Evolutionary conservation across 2,329 filamentous ascomycete genomes (phyloP), one percentile per base, ranked within the genome.

Genomic region (Aspergillus melleus): DNA sequence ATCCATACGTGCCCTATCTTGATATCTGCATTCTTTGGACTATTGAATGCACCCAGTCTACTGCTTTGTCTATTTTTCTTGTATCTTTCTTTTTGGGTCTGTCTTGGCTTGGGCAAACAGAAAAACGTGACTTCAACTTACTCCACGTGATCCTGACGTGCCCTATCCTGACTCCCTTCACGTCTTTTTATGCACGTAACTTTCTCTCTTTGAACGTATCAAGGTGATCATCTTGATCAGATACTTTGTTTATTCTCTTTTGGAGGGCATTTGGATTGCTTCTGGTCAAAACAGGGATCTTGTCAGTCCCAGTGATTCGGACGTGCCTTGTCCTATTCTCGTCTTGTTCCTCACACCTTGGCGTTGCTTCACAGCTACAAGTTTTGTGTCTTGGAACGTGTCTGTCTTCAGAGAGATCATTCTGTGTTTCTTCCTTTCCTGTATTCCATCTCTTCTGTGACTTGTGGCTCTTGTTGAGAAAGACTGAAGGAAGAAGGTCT

Each of bases 131-230:
- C 6, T 6, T 42, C 36, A 42, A 42, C 39, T 47, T 47, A 19
- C n/a, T 57, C 52, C 65, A 64, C 64, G 55, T 66, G 60, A 67
- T 52, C 19, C 16, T 9, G 8, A 11, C 9, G 29, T 61, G 49
- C 54, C 59, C 58, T 63, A 42, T 42, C 36, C 16, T 42, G 36
- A 42, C 36, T 16, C 1, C 16, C 6, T 42, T 42, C 36, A 42
- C 36, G 3, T n/a, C n/a, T n/a, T n/a, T n/a, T n/a, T n/a, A n/a
- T n/a, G n/a, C n/a, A n/a, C n/a, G n/a, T n/a, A n/a, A n/a, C n/a
- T n/a, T n/a, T n/a, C n/a, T 39, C 5, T 39, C 14, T 3, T 16
- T 39, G 36, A 39, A n/a, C 14, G 36, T 42, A 1, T 42, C 36
- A 6, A n/a, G 36, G 16, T n/a, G 16, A 16, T 42, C 36, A n/a